Percentiles rank a stretch among this genome's conserved stretches.
Conservation (phyloP, 768 basidiomycete species). For the Dentipellis fragilis region DNA sequence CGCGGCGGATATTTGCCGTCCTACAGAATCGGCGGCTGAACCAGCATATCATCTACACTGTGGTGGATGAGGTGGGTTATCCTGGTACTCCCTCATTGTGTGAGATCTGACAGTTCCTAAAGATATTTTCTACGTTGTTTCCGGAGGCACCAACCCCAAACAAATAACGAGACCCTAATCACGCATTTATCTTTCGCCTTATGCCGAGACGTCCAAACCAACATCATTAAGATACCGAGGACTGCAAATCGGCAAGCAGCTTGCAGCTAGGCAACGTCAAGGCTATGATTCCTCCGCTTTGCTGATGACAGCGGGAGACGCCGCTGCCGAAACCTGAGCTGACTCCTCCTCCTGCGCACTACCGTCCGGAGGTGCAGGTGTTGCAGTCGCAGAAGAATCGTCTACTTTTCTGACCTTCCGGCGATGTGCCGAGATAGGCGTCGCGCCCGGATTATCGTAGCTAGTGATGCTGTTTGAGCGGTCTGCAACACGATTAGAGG, state of each 20-base stretch:
- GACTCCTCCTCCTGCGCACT: no score
- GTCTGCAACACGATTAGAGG: background rate
- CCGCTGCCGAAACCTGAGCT: no score
- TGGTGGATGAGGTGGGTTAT: constrained; percentile 74
- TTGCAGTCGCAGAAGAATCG: background rate
- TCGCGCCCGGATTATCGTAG: constrained; percentile 55
- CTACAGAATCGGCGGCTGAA: constrained; percentile 91
- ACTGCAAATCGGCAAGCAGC: no score
- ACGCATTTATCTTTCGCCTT: no score
- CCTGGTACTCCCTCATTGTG: background rate
- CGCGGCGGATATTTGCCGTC: constrained; percentile 86
- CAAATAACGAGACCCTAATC: no score
- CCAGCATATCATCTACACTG: constrained; percentile 82
- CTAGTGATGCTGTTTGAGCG: constrained; percentile 21
- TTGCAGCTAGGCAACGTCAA: no score
- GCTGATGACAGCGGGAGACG: no score
- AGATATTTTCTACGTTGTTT: constrained; percentile 55
- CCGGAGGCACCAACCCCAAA: constrained; percentile 30
- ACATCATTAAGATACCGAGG: no score
- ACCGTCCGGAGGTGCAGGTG: background rate
- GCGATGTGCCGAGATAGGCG: background rate
- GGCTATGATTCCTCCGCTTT: no score
- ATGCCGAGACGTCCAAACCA: no score
- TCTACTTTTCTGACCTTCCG: background rate
- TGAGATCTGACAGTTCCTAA: background rate